phyloP scores from a whole-genome alignment of 2,329 filamentous ascomycete species.

The Thelonectria blattea region DNA sequence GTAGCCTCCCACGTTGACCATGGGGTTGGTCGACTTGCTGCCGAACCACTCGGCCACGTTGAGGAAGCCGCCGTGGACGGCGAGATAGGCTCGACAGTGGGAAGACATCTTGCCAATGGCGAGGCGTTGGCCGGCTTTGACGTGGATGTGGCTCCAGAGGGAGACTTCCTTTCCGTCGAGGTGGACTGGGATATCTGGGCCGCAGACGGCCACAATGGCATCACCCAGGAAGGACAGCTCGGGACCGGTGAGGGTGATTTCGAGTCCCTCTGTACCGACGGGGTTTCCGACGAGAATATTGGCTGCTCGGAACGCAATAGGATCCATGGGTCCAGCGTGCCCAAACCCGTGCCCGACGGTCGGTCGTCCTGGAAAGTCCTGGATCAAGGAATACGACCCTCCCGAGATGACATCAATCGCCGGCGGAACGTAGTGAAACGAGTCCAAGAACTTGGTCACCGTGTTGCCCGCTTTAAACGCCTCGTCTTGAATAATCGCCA shows the following conservation, averaged over 20 bases:
- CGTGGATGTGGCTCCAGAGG: conserved; percentile 61
- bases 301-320: conserved; percentile 61
- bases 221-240: conserved; percentile 61
- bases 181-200: conserved; percentile 57
- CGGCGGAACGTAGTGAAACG: conserved; percentile 60
- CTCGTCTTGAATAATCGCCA: conserved; percentile 52
- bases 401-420: conserved; percentile 54
- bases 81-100: conserved; percentile 61
- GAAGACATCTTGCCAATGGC: conserved; percentile 59
- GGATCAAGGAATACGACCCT: conserved; percentile 63
- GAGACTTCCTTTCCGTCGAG: conserved; percentile 56
- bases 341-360: conserved; percentile 63
- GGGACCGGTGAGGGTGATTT: conserved; percentile 66
- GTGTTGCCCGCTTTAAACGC: conserved; percentile 57
- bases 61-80: conserved; percentile 46
- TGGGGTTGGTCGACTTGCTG: conserved; percentile 64
- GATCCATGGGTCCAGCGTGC: conserved; percentile 67
- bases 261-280: conserved; percentile 57
- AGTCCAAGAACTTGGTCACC: conserved; percentile 60
- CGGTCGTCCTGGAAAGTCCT: conserved; percentile 64
- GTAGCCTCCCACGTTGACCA: conserved; percentile 64
- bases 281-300: conserved; percentile 66
- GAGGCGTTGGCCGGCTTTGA: conserved; percentile 53
- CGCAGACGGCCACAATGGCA: conserved; percentile 63
- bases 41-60: conserved; percentile 62